Evolutionary conservation across 2,329 filamentous ascomycete genomes (phyloP).

Genomic region (Paraphaeosphaeria minitans): DNA sequence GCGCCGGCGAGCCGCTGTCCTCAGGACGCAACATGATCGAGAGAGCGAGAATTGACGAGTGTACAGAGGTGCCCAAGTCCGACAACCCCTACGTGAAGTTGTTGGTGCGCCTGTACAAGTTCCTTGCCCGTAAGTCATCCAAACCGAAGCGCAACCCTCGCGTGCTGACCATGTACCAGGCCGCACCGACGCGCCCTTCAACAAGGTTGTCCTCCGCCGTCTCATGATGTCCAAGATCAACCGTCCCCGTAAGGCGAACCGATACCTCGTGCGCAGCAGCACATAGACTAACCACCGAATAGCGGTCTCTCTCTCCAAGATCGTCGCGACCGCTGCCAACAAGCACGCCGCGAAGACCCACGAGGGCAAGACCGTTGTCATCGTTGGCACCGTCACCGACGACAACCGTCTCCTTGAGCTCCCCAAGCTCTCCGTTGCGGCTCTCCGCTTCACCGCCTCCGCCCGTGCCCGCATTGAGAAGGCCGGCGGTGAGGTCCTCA

Average conservation of each 20-base stretch:
- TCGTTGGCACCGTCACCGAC: slow-evolving; percentile 91
- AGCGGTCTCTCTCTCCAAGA: slow-evolving; percentile 88
- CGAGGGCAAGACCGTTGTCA: slow-evolving; percentile 82
- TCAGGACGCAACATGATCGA: slow-evolving; percentile 47
- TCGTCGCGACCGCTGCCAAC: slow-evolving; percentile 67
- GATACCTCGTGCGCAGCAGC: neutral
- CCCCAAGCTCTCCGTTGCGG: slow-evolving; percentile 92
- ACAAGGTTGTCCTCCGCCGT: slow-evolving; percentile 96
- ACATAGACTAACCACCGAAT: slow-evolving; percentile 24
- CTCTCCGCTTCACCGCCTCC: slow-evolving; percentile 94
- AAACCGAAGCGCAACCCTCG: slow-evolving; percentile 13
- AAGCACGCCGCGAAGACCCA: slow-evolving; percentile 59
- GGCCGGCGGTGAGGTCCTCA: slow-evolving; percentile 93
- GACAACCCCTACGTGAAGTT: slow-evolving; percentile 98
- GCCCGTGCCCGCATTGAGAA: slow-evolving; percentile 91
- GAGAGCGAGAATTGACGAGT: slow-evolving; percentile 44
- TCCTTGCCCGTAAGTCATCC: slow-evolving; percentile 81
- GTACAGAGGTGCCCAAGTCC: slow-evolving; percentile 69
- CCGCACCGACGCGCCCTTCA: slow-evolving; percentile 96
- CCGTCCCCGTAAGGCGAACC: slow-evolving; percentile 58
- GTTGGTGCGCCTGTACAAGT: slow-evolving; percentile 97
- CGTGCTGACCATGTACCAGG: slow-evolving; percentile 58
- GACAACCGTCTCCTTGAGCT: slow-evolving; percentile 81
- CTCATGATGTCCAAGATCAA: slow-evolving; percentile 99
- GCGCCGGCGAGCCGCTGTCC: slow-evolving; percentile 46